Evolutionary conservation across 1,284 basidiomycete genomes (phyloP).

Genomic region (Sporisorium reilianum): DNA sequence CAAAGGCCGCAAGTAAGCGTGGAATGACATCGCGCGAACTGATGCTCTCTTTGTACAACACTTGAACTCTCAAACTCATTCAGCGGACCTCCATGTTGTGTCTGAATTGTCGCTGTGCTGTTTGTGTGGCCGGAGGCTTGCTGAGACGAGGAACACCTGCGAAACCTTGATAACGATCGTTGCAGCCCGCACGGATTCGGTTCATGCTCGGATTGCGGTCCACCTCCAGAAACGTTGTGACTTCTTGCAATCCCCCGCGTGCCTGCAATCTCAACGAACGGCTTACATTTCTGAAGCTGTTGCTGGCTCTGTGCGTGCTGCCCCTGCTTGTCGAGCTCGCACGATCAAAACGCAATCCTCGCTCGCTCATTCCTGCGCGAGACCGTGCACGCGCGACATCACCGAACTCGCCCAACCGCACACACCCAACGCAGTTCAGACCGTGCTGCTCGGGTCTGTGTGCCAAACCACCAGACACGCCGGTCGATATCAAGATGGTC

Average conservation of each 20-base stretch:
- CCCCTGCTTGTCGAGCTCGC: no score
- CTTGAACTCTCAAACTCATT: neutral
- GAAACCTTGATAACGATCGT: neutral
- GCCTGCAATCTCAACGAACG: no score
- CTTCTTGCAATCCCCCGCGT: neutral
- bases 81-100: neutral
- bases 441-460: neutral
- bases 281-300: no score
- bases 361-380: neutral
- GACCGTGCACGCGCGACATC: neutral
- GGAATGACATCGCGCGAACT: neutral
- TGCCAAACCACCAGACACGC: neutral
- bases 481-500: neutral
- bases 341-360: neutral
- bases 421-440: no score
- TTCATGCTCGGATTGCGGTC: neutral
- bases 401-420: no score
- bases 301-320: no score
- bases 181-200: neutral
- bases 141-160: neutral
- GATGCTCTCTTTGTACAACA: constrained; percentile 30
- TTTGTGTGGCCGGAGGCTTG: neutral
- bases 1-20: constrained; percentile 57
- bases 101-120: neutral
- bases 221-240: neutral